phyloP scores from a whole-genome alignment of 1,284 basidiomycete species.

The Agaricales sp. region DNA sequence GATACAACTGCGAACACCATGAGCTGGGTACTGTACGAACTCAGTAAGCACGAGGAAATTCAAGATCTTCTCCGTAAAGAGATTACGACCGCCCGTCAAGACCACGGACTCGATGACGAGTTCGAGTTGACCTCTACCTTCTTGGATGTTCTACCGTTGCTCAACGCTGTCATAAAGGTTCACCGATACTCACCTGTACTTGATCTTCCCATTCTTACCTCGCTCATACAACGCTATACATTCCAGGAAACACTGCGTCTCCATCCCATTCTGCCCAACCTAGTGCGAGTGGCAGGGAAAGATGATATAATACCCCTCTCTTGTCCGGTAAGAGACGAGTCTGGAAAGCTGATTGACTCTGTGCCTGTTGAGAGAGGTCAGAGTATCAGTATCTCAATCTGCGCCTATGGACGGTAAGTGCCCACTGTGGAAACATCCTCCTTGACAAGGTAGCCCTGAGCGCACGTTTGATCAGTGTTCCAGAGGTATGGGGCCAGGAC shows the following conservation, averaged over 20 bases:
- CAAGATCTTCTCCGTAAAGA: constrained; percentile 17
- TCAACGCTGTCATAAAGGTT: constrained; percentile 16
- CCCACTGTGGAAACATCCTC: background rate
- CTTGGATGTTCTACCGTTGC: constrained; percentile 17
- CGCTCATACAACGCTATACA: no score
- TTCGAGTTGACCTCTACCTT: constrained; percentile 17
- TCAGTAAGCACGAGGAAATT: constrained; percentile 14
- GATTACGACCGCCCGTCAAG: constrained; percentile 12
- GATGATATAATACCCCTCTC: constrained; percentile 15
- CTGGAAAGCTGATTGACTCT: constrained; percentile 8
- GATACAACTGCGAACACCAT: constrained; percentile 13
- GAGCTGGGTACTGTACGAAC: constrained; percentile 16
- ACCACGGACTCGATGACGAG: constrained; percentile 2
- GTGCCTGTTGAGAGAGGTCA: constrained; percentile 14
- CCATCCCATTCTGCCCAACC: constrained; percentile 11
- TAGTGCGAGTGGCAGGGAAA: constrained; percentile 9
- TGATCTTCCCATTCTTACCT: background rate
- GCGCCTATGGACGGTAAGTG: constrained; percentile 12
- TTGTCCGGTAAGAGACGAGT: constrained; percentile 7
- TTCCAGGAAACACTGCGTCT: constrained; percentile 13
- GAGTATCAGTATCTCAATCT: constrained; percentile 8
- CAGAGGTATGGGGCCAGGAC: constrained; percentile 10
- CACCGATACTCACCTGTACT: background rate
- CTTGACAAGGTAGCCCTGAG: background rate
- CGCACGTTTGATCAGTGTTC: background rate